Evolutionary conservation across 129 eudicot species (phyloP), one percentile per base, ranked within the genome.

Genomic region (Silybum marianum): DNA sequence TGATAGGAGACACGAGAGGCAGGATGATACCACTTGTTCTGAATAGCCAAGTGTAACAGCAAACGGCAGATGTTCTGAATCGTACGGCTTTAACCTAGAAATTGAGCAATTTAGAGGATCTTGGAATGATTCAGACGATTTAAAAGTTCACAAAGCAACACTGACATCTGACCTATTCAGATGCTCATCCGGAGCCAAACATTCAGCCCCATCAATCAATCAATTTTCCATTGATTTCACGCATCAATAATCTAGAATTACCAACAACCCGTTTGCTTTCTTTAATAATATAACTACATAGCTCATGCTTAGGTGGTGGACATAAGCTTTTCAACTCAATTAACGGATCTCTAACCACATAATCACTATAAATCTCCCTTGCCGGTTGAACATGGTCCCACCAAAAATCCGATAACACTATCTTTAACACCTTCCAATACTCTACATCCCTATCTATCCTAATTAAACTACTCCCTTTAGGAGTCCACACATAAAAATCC

Each of bases 401-500:
- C 98, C 98, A 94, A 81, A 94, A 94, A 73, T 94, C 98, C 23
- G 91, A 83, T 78, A 94, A 81, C n/a, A 92, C 93, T 21, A 87
- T 80, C 82, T 87, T 86, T 78, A 94, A 18, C 12, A 77, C 32
- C 18, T 88, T 86, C 98, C 98, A 94, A 74, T 91, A 94, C 69
- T 91, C 97, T 63, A 21, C 82, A 87, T 90, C 90, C 40, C 97
- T 81, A 44, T 90, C 34, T 69, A 91, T 40, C 87, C 98, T 87
- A 86, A 92, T 89, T 76, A 94, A 86, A 85, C 96, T 92, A 76
- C 97, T 94, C 25, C 98, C 96, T 48, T 86, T 89, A 6, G 86
- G 87, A 40, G 97, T 94, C 98, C 98, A 94, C 21, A 89, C 91
- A 84, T 94, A 94, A 77, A 92, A 72, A 84, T 94, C 97, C 96